phyloP scores from a whole-genome alignment of 2,329 filamentous ascomycete genomes.

The Venturia nashicola region DNA sequence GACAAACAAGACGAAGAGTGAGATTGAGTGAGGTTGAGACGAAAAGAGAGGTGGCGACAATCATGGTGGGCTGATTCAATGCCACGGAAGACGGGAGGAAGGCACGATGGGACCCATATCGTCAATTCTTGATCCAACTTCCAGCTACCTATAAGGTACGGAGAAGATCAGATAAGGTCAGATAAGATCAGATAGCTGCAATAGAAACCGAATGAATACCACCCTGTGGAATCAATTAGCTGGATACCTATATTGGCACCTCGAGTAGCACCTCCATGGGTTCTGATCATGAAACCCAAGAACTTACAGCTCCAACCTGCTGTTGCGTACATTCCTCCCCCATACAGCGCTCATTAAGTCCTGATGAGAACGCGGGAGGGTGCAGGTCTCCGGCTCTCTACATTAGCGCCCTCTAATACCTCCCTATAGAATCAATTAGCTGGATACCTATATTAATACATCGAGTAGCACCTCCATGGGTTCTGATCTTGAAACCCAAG shows the following conservation, averaged over 20 bases:
- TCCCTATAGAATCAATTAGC: neutral
- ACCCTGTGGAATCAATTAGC: neutral
- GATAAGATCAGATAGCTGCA: neutral
- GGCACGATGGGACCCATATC: neutral
- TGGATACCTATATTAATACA: neutral
- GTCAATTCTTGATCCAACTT: neutral
- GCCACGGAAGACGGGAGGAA: neutral
- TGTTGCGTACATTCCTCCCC: neutral
- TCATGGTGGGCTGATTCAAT: neutral
- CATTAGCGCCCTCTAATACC: neutral
- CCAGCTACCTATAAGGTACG: no score
- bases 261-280: neutral
- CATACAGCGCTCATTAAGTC: neutral
- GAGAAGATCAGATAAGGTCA: no score
- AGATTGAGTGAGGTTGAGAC: neutral
- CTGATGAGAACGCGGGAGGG: no score
- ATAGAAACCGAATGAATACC: neutral
- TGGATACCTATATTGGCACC: neutral
- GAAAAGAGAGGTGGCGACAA: neutral
- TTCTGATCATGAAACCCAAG: neutral
- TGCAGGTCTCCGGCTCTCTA: neutral
- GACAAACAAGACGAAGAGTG: neutral
- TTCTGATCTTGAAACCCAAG: neutral
- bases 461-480: neutral
- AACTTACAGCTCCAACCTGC: neutral